Conservation (phyloP, 75 land plant species). For the Sequoiadendron giganteum region DNA sequence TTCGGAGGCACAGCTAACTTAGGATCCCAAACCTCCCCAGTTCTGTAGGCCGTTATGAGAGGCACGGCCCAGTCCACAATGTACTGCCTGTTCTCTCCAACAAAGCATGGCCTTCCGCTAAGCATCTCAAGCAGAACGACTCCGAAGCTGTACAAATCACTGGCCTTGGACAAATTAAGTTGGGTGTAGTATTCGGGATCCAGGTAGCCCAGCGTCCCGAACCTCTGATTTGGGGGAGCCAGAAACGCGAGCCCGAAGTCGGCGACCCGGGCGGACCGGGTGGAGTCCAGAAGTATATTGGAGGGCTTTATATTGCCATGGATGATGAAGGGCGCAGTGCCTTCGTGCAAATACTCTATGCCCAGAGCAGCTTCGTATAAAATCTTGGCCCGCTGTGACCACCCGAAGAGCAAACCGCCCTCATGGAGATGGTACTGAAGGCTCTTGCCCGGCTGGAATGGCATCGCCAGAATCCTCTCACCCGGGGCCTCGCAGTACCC, state of each 20-base stretch:
- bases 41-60: constrained; percentile 37
- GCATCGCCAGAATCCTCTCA: constrained; percentile 38
- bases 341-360: constrained; percentile 52
- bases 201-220: constrained; percentile 39
- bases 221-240: constrained; percentile 16
- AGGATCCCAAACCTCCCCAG: constrained; percentile 46
- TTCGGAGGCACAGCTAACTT: constrained; percentile 30
- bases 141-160: constrained; percentile 63
- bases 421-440: constrained; percentile 40
- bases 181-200: constrained; percentile 42
- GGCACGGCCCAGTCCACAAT: constrained; percentile 59
- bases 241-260: constrained; percentile 51
- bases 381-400: constrained; percentile 32
- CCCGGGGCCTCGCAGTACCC: constrained; percentile 53
- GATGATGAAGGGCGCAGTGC: constrained; percentile 22
- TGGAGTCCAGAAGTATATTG: constrained; percentile 46
- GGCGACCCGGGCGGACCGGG: constrained; percentile 31
- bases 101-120: constrained; percentile 36
- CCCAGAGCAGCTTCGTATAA: constrained; percentile 50
- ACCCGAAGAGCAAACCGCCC: constrained; percentile 26
- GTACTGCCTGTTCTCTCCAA: constrained; percentile 24
- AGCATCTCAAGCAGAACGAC: constrained; percentile 58
- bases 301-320: constrained; percentile 65
- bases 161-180: constrained; percentile 26
- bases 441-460: constrained; percentile 24